Percentiles rank a stretch among this genome's conserved stretches.
phyloP scores from a whole-genome alignment of 805 yeast genomes.

The Wickerhamiella allomyrinae region DNA sequence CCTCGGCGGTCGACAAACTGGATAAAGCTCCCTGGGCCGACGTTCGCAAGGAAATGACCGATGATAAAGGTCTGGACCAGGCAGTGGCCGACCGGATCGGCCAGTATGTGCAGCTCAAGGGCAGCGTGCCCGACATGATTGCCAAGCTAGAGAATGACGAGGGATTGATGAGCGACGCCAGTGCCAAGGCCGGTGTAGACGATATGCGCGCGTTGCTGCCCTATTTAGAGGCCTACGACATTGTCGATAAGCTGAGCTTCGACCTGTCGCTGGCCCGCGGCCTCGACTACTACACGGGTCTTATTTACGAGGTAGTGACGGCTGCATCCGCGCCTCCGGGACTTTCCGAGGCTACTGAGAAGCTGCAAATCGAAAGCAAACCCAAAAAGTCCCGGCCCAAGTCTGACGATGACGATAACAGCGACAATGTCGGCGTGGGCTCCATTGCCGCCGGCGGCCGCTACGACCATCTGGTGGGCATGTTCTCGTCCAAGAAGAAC shows the following conservation, averaged over 20 bases:
- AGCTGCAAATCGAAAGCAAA: conserved; percentile 17
- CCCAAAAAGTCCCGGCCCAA: conserved; percentile 29
- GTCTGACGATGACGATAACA: conserved; percentile 72
- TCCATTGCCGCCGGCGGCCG: conserved; percentile 99
- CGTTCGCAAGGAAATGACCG: conserved; percentile 83
- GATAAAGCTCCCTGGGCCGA: conserved; percentile 94
- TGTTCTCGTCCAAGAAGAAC: conserved; percentile 76
- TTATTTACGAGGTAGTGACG: conserved; percentile 93
- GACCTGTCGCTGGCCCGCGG: conserved; percentile 96
- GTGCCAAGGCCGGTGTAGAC: conserved; percentile 65
- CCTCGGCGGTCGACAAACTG: conserved; percentile 91
- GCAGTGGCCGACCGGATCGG: conserved; percentile 91
- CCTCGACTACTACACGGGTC: conserved; percentile 91
- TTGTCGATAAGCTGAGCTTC: conserved; percentile 45
- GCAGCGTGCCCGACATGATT: conserved; percentile 35
- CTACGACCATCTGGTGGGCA: conserved; percentile 90
- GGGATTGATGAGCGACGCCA: conserved; percentile 43
- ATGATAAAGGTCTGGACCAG: conserved; percentile 78
- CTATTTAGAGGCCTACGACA: conserved; percentile 73
- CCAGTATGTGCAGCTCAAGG: conserved; percentile 73
- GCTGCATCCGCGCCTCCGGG: conserved; percentile 91
- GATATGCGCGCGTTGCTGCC: conserved; percentile 67
- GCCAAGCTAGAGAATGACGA: conserved; percentile 42
- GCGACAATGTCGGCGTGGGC: conserved; percentile 94
- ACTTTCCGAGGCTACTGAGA: conserved; percentile 34